Conservation (phyloP, 2,329 filamentous ascomycete genomes). For the Paraphoma chrysanthemicola region DNA sequence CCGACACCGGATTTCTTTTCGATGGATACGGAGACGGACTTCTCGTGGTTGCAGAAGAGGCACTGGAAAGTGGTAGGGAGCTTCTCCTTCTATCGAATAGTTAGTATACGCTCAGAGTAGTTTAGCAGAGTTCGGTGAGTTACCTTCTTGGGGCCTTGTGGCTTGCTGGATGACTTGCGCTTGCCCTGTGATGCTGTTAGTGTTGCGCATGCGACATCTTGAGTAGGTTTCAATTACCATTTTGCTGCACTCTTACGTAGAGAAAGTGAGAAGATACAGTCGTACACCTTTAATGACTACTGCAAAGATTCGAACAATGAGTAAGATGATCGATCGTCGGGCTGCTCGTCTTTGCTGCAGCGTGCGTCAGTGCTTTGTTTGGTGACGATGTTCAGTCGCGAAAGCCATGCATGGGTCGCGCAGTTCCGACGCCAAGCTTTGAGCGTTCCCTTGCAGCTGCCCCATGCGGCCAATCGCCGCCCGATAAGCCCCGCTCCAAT, state of each 20-base stretch:
- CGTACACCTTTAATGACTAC: neutral
- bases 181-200: conserved; percentile 68
- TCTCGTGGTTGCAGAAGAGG: conserved; percentile 98
- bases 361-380: neutral
- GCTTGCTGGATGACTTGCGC: conserved; percentile 85
- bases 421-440: conserved; percentile 31
- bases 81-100: conserved; percentile 61
- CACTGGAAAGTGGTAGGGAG: conserved; percentile 89
- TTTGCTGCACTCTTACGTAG: neutral
- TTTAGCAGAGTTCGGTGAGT: conserved; percentile 15
- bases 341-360: neutral
- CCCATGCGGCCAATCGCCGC: conserved; percentile 24
- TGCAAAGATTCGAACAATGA: too few relatives aligned
- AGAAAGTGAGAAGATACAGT: neutral
- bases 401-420: conserved; percentile 12
- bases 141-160: conserved; percentile 83
- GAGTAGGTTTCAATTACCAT: conserved; percentile 26
- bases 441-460: conserved; percentile 32
- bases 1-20: conserved; percentile 93
- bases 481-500: conserved; percentile 42
- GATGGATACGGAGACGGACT: conserved; percentile 86
- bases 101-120: conserved; percentile 12
- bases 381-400: conserved; percentile 16
- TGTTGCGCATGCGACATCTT: conserved; percentile 19
- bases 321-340: too few relatives aligned